Evolutionary conservation across 2,329 filamentous ascomycete genomes (phyloP).

Genomic region (Calonectria henricotiae): DNA sequence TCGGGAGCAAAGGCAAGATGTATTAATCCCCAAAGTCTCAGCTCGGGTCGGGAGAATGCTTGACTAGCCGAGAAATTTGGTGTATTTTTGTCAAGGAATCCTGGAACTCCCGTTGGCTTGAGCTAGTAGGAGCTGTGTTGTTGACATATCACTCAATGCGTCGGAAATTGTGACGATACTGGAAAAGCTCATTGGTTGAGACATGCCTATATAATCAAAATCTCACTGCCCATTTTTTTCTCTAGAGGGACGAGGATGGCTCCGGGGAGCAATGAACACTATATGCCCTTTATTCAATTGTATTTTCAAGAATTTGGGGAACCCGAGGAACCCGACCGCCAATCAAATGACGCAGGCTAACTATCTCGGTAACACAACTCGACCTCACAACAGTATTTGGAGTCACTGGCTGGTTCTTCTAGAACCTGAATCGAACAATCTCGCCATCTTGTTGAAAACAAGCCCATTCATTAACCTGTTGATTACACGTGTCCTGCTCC

Average conservation of each 20-base stretch:
- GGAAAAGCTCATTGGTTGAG: too few species aligned
- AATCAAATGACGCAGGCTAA: too few species aligned
- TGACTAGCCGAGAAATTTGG: not conserved
- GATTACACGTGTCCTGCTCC: too few species aligned
- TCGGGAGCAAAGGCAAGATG: not conserved
- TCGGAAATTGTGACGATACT: not conserved
- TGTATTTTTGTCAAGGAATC: not conserved
- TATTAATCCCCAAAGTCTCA: not conserved
- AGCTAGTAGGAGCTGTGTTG: not conserved
- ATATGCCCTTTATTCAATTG: not conserved
- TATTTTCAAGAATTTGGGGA: too few species aligned
- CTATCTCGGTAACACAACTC: not conserved
- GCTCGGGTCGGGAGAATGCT: not conserved
- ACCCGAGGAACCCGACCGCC: not conserved
- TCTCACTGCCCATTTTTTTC: too few species aligned
- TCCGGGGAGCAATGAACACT: not conserved
- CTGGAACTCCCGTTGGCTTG: too few species aligned
- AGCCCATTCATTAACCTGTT: not conserved
- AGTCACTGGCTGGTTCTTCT: not conserved
- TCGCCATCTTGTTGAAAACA: not conserved
- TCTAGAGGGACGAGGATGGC: not conserved
- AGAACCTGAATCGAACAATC: not conserved
- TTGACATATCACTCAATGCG: too few species aligned
- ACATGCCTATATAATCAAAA: too few species aligned
- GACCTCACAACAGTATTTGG: not conserved